Percentiles rank a stretch among this genome's conserved stretches.
Conservation (phyloP, 2,329 filamentous ascomycete species). For the Beauveria medogensis region DNA sequence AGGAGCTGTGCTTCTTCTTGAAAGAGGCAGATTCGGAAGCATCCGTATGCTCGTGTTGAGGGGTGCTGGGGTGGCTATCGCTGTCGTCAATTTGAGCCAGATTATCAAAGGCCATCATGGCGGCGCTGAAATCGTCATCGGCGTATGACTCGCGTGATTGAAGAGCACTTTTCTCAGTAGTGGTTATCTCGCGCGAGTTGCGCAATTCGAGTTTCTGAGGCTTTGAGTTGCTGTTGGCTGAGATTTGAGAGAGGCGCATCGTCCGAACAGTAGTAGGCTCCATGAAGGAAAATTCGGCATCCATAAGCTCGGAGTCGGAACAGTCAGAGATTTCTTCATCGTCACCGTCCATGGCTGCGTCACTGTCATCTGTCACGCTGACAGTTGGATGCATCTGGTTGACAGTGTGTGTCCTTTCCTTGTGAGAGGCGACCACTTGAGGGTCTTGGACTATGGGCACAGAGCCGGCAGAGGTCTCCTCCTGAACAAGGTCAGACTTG, state of each 20-base stretch:
- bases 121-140: neutral
- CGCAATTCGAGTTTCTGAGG: slow-evolving; percentile 14
- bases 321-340: slow-evolving; percentile 4
- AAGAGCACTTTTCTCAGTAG: neutral
- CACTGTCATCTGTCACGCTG: neutral
- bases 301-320: slow-evolving; percentile 4
- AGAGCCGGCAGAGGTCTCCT: neutral
- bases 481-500: neutral
- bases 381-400: neutral
- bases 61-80: slow-evolving; percentile 11
- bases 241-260: slow-evolving; percentile 6
- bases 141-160: neutral
- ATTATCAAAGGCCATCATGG: slow-evolving; percentile 3
- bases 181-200: neutral
- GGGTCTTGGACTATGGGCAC: no score
- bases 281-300: slow-evolving; percentile 8
- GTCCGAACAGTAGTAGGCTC: slow-evolving; percentile 1
- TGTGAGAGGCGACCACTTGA: no score
- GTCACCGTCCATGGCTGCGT: slow-evolving; percentile 4
- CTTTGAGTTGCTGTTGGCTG: neutral
- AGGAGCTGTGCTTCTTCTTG: slow-evolving; percentile 29
- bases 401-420: no score
- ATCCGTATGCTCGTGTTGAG: slow-evolving; percentile 19
- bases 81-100: slow-evolving; percentile 10
- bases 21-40: slow-evolving; percentile 20